Evolutionary conservation across 257 asterid genomes (phyloP), one percentile per base, ranked within the genome.

Genomic region (Fraxinus cuspidata): DNA sequence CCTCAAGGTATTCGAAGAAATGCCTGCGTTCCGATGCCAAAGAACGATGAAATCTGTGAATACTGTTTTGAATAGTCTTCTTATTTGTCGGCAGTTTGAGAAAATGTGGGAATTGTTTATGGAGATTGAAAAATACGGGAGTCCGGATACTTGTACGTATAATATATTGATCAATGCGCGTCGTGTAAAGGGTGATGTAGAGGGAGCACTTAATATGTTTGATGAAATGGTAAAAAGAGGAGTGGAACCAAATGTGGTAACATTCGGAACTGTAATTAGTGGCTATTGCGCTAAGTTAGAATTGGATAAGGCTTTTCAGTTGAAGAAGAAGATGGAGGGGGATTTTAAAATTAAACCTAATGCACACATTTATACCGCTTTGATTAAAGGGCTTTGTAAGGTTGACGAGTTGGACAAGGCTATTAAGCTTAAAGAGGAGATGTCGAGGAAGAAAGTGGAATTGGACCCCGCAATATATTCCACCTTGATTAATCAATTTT

Each of bases 331-430:
- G 67, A 89, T 93, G 96, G 94, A 86, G 88, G 85, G 77, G 66
- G 86, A 86, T 1, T 86, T 81, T 31, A 82, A 82, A 79, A 60
- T 90, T 63, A 87, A 16, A 82, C 89, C 91, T 81, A 83, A 89
- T 69, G 91, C 87, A 5, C 87, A 74, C 68, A 76, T 88, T 44
- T 90, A 87, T 23, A 87, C 80, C 6, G 84, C 95, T 5, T 76
- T 92, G 90, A 87, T 93, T 53, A 92, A 93, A 81, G 92, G 94
- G 65, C 88, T 89, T 15, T 92, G 95, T 74, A 83, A 81, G 77
- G 77, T 31, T 7, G 58, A 60, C 73, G 77, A 83, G 53, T 75
- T 89, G 77, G 74, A 82, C 25, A 68, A 80, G 13, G 97, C 95
- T 10, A 38, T 89, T 28, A 70, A 78, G 81, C 76, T 92, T 65